Base-by-base conservation (phyloP, 257 asterid genomes). In the Solanum lignicaule region DNA sequence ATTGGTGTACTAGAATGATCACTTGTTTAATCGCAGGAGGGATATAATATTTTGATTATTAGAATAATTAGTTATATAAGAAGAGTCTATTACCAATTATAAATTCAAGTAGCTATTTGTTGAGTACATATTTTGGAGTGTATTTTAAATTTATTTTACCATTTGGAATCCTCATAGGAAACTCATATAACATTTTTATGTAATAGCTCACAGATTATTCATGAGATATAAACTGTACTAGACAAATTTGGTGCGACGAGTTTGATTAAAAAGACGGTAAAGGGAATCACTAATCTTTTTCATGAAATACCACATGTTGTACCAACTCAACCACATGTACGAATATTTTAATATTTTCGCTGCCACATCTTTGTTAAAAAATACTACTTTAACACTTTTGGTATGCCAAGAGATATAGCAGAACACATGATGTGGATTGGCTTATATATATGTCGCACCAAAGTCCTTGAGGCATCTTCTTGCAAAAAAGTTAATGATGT, bases 251-350 rank as follows among this genome's bases (percentile, higher is more conserved):
- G 7, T n/a, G 32, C 3, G 7, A 62, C 3, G 8, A 65, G 8
- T 25, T 65, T 1, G 18, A 65, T 0, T 65, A 0, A n/a, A 9
- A 65, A n/a, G 18, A n/a, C 0, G 7, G 1, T 1, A 11, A 12
- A 0, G 7, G 0, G 0, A 65, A 65, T 10, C 8, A 13, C 5
- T 65, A 25, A 11, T 21, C 8, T n/a, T 3, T 0, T n/a, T 65
- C 1, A 2, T 65, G 4, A 12, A 9, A 11, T 65, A 65, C 0
- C 16, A n/a, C 23, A 7, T n/a, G 32, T 25, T 65, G 1, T 7
- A 10, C 16, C 16, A 60, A 60, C 29, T 21, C 27, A 60, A 18
- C 6, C 69, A 15, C 29, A 21, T 21, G 3, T 8, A 60, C 1
- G 0, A 12, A 9, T 62, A n/a, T n/a, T 68, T 27, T 2, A 68